These are phyloP conservation scores for Boletellus ananas DNA, from an alignment of 768 basidiomycete genomes.

Conservation along the genomic window DNA sequence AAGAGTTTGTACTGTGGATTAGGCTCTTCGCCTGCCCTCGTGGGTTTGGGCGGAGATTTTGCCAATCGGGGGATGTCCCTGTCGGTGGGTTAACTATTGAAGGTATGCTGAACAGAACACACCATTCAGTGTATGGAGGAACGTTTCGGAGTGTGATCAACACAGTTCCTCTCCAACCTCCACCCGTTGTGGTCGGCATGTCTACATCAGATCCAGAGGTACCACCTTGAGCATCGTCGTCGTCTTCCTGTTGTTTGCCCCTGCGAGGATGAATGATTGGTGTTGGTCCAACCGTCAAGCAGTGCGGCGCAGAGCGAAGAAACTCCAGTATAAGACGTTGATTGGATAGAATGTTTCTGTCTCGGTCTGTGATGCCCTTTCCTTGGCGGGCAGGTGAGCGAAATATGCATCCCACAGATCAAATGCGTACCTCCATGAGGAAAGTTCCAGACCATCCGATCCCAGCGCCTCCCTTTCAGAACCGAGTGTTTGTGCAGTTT, in stretches of 20 bases:
- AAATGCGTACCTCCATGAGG: conserved; percentile 82
- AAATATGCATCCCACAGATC: background rate
- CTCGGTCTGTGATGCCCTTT: conserved; percentile 88
- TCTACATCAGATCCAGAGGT: conserved; percentile 17
- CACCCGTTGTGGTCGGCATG: background rate
- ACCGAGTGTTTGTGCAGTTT: conserved; percentile 54
- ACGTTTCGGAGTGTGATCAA: conserved; percentile 86
- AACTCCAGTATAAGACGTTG: conserved; percentile 82
- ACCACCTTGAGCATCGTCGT: conserved; percentile 40
- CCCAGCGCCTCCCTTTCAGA: conserved; percentile 64
- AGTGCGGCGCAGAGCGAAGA: conserved; percentile 63
- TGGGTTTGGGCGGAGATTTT: conserved; percentile 62
- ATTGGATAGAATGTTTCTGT: conserved; percentile 88
- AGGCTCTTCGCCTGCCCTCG: conserved; percentile 39
- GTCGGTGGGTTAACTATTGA: conserved; percentile 4
- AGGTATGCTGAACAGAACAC: conserved; percentile 18
- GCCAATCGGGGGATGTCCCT: conserved; percentile 80
- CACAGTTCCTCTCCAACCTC: conserved; percentile 57
- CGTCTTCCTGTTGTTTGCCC: conserved; percentile 40
- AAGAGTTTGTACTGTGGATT: conserved; percentile 69
- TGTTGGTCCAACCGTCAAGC: conserved; percentile 55
- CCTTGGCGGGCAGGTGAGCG: conserved; percentile 39
- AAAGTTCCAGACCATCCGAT: conserved; percentile 91
- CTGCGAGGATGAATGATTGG: conserved; percentile 44
- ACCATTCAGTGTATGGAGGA: conserved; percentile 86